Conservation (phyloP, 306 rosid species). For the Trifolium repens region DNA sequence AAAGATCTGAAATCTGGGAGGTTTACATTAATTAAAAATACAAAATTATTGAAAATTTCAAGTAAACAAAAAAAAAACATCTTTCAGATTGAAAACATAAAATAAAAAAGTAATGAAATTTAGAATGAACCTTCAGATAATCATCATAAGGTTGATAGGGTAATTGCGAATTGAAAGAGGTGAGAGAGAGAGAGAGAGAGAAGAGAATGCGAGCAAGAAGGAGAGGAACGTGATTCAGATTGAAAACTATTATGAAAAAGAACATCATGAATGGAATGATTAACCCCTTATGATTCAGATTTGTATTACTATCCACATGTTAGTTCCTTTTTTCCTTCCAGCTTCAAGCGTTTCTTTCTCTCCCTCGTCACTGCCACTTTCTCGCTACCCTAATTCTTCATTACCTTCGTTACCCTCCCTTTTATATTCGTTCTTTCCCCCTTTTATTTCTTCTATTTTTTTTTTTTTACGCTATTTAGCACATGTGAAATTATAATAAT, state of each 20-base stretch:
- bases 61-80: no score
- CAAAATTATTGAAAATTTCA: no score
- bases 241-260: slow-evolving; percentile 43
- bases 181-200: neutral
- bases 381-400: slow-evolving; percentile 18
- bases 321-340: slow-evolving; percentile 26
- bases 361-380: neutral
- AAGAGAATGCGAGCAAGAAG: slow-evolving; percentile 35
- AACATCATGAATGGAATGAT: slow-evolving; percentile 28
- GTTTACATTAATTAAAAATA: no score
- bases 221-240: slow-evolving; percentile 39
- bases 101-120: neutral
- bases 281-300: slow-evolving; percentile 32
- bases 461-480: no score
- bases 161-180: neutral
- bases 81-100: no score
- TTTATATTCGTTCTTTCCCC: neutral
- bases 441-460: no score
- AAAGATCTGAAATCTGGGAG: no score
- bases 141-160: slow-evolving; percentile 44
- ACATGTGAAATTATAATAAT: no score
- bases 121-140: slow-evolving; percentile 35
- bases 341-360: slow-evolving; percentile 29
- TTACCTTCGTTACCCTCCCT: neutral
- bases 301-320: slow-evolving; percentile 36